A percentile compares a stretch with the other conserved stretches of the same genome.
Evolutionary conservation across 441 rosid genomes (phyloP).

Genomic region (Gossypium laxum): DNA sequence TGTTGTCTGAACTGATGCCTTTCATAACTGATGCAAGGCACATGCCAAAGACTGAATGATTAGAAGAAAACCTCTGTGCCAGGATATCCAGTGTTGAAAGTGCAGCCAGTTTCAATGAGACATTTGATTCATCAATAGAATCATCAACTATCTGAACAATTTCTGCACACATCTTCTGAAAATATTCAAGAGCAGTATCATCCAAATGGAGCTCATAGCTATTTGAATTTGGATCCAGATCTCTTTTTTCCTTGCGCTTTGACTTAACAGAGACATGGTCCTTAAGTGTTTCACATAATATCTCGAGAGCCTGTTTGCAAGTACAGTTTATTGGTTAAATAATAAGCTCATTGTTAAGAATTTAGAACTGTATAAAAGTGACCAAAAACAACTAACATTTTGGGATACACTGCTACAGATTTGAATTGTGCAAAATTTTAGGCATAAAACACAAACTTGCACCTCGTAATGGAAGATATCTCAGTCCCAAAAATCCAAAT

Average conservation of each 20-base stretch:
- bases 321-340: constrained; percentile 7
- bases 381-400: not conserved
- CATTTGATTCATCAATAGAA: constrained; percentile 37
- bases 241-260: constrained; percentile 42
- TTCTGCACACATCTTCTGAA: constrained; percentile 51
- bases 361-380: not conserved
- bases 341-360: not conserved
- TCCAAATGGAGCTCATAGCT: constrained; percentile 52
- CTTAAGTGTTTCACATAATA: constrained; percentile 61
- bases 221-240: constrained; percentile 23
- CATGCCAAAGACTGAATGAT: constrained; percentile 53
- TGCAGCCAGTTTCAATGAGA: constrained; percentile 57
- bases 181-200: constrained; percentile 42
- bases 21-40: constrained; percentile 60
- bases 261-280: constrained; percentile 34
- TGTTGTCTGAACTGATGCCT: constrained; percentile 50
- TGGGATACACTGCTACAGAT: not conserved
- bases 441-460: not conserved
- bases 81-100: constrained; percentile 69
- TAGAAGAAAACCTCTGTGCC: constrained; percentile 56
- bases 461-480: not conserved
- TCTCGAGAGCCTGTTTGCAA: constrained; percentile 60
- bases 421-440: not conserved
- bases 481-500: not conserved
- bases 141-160: constrained; percentile 58